phyloP scores from a whole-genome alignment of 2,329 filamentous ascomycete genomes.

The Trichoderma atrobrunneum region DNA sequence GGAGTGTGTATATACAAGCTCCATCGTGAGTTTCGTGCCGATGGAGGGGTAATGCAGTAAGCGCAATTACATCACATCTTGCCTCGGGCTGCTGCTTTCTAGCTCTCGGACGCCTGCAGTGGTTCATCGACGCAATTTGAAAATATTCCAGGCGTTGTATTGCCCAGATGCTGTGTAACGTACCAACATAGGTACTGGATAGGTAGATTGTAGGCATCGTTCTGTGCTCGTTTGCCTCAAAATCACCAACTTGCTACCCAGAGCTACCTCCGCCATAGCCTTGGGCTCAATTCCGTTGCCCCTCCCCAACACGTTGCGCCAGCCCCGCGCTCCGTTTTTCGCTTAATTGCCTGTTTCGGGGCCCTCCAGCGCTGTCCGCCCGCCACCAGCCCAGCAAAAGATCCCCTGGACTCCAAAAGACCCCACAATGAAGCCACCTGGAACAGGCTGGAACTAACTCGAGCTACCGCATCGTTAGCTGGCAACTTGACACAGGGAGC shows the following conservation, averaged over 20 bases:
- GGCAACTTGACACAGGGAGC: background rate
- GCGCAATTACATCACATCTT: background rate
- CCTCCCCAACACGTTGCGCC: slow-evolving; percentile 2
- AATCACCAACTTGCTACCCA: background rate
- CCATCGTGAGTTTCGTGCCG: background rate
- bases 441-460: background rate
- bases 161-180: background rate
- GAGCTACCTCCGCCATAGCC: background rate
- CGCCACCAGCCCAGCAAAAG: background rate
- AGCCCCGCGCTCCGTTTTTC: slow-evolving; percentile 27
- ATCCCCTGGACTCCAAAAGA: slow-evolving; percentile 23
- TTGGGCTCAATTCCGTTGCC: background rate
- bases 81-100: background rate
- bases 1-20: background rate
- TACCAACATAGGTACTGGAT: background rate
- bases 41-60: slow-evolving; percentile 6
- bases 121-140: background rate
- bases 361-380: background rate
- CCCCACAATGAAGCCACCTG: slow-evolving; percentile 28
- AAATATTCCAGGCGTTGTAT: background rate
- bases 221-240: background rate
- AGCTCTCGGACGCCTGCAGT: background rate
- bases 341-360: slow-evolving; percentile 20
- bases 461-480: background rate
- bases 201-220: background rate